Percentiles rank a stretch among this genome's conserved stretches.
These are phyloP conservation scores for Tulasnella sp. DNA, from an alignment of 768 basidiomycete genomes.

Conservation along the genomic window DNA sequence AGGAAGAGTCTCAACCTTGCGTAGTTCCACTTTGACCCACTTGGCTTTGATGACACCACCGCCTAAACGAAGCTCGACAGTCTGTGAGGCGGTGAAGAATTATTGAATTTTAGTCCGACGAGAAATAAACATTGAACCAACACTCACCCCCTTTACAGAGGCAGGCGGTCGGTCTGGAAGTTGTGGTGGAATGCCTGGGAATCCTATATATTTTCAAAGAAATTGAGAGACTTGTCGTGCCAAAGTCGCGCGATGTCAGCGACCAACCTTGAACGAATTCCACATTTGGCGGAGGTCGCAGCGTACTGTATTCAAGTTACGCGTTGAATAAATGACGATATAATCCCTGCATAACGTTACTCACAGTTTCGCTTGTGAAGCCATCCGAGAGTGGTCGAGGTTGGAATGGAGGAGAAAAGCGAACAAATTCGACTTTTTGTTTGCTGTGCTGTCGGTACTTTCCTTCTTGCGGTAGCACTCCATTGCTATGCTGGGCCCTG, in stretches of 20 bases:
- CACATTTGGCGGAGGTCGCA: slow-evolving; percentile 79
- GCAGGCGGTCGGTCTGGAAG: slow-evolving; percentile 66
- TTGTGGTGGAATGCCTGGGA: slow-evolving; percentile 77
- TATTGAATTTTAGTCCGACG: neutral
- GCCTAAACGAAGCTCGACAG: slow-evolving; percentile 72
- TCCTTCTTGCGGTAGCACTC: too few relatives aligned
- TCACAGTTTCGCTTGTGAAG: neutral
- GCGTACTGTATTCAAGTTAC: slow-evolving; percentile 41
- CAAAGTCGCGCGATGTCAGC: slow-evolving; percentile 8
- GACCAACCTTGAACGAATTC: slow-evolving; percentile 69
- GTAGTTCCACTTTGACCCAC: slow-evolving; percentile 83
- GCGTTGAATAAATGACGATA: neutral
- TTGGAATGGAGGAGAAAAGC: neutral
- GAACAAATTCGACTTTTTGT: too few relatives aligned
- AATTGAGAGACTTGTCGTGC: slow-evolving; percentile 16
- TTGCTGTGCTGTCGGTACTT: too few relatives aligned
- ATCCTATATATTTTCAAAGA: slow-evolving; percentile 36
- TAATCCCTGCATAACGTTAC: too few relatives aligned
- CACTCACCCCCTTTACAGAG: slow-evolving; percentile 70
- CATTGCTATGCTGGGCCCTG: slow-evolving; percentile 6
- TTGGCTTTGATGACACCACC: slow-evolving; percentile 69
- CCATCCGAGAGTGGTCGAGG: slow-evolving; percentile 6
- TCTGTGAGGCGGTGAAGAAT: slow-evolving; percentile 30
- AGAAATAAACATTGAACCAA: slow-evolving; percentile 16
- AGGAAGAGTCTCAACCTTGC: slow-evolving; percentile 77